A percentile compares a stretch with the other conserved stretches of the same genome.
Conservation (phyloP, 2,329 filamentous ascomycete genomes). For the Neofusicoccum umdonicola region DNA sequence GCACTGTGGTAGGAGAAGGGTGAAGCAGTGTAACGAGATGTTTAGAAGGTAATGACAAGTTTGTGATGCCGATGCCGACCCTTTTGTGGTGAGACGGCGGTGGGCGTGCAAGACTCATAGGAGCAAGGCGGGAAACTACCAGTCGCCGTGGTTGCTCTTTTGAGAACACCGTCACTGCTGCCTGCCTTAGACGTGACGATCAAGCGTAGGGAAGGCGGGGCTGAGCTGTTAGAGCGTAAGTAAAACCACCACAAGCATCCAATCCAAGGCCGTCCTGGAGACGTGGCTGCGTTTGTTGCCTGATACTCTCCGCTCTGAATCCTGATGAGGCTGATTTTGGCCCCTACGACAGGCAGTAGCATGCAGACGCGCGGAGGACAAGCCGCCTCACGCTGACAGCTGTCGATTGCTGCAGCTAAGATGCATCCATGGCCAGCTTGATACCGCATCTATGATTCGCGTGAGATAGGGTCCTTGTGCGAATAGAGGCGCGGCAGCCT, state of each 20-base stretch:
- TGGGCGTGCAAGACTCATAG: background rate
- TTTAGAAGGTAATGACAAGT: background rate
- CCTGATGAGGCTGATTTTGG: constrained; percentile 2
- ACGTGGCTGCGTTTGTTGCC: background rate
- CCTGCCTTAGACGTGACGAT: background rate
- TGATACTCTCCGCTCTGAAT: background rate
- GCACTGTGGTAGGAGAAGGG: background rate
- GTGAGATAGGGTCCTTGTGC: background rate
- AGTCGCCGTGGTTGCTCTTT: background rate
- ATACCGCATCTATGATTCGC: background rate
- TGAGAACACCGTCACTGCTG: constrained; percentile 8
- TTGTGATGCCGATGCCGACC: background rate
- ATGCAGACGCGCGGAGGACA: background rate
- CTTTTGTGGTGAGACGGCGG: background rate
- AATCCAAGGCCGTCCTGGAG: background rate
- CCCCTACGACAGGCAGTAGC: background rate
- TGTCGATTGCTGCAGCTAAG: constrained; percentile 3
- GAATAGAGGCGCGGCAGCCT: background rate
- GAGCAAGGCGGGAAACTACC: background rate
- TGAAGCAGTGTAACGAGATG: background rate
- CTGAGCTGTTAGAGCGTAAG: background rate
- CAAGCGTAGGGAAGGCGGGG: background rate
- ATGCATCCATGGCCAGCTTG: background rate
- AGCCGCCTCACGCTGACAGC: background rate
- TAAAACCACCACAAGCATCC: background rate